Base-by-base conservation (phyloP, 75 land plant species). In the Pseudotsuga menziesii region DNA sequence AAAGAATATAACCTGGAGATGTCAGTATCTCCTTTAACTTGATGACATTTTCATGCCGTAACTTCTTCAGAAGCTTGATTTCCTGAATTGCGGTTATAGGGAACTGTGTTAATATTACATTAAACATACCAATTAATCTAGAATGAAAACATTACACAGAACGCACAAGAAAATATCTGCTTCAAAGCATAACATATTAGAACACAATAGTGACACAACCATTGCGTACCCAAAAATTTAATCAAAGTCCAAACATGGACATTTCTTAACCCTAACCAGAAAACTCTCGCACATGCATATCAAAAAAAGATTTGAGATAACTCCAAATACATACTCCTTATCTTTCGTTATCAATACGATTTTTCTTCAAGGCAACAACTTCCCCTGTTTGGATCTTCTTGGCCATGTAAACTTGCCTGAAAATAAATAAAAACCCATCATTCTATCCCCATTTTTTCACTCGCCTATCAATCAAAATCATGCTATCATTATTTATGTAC, bases 11-110 rank as follows among this genome's bases (percentile, higher is more conserved):
- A 92, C 94, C 94, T 75, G 88, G 88, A 72, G 98, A 92, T 6
- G 96, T 95, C 52, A 95, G 96, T 61, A 95, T 93, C 86, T 95
- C 98, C 83, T 95, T 95, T 83, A 95, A 64, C 58, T 89, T 81
- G 41, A 95, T 88, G 32, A 95, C 89, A 81, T 95, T 95, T 15
- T 86, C 88, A 81, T 95, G 98, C 29, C 89, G 96, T 69, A 95
- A 85, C 84, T 93, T 95, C 90, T 91, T 91, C 61, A 95, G 78
- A 75, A 95, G 85, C 78, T 93, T 95, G 32, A 95, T 95, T 77
- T 95, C 98, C 12, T 96, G 87, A 32, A 95, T 95, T 16, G 98
- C 98, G 5, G 98, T 93, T 58, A 95, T 93, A 3, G 98, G 98
- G 62, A 95, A 95, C 98, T 94, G 83, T 29, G 85, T 12, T 17